Conservation (phyloP, 306 rosid genomes). For the Corylus heterophylla region DNA sequence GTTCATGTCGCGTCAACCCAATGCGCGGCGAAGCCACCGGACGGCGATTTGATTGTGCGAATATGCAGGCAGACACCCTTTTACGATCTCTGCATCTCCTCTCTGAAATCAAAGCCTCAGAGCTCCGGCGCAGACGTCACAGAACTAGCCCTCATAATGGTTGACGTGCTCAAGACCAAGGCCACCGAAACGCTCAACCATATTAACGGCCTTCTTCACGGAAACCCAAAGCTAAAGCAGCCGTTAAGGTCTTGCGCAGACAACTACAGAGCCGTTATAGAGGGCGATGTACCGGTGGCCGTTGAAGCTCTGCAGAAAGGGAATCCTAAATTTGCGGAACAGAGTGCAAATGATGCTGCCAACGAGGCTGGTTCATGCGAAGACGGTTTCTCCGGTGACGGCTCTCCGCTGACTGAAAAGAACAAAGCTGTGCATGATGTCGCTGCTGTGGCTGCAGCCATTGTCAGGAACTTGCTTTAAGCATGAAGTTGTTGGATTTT, state of each 20-base stretch:
- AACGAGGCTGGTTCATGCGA: constrained; percentile 38
- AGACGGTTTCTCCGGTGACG: constrained; percentile 31
- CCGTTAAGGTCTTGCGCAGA: constrained; percentile 30
- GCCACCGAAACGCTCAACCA: constrained; percentile 21
- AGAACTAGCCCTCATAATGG: constrained; percentile 42
- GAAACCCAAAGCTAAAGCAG: not conserved
- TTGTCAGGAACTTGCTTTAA: constrained; percentile 40
- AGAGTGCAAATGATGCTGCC: constrained; percentile 35
- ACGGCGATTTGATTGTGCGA: constrained; percentile 28
- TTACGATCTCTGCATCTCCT: constrained; percentile 26
- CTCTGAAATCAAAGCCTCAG: constrained; percentile 34
- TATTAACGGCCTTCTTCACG: constrained; percentile 11
- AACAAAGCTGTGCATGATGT: constrained; percentile 31
- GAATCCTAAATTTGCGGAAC: constrained; percentile 41
- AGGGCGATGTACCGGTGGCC: constrained; percentile 43
- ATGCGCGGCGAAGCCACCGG: not conserved
- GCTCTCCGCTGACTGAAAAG: constrained; percentile 29
- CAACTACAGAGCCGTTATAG: constrained; percentile 23
- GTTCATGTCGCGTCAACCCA: too few relatives aligned
- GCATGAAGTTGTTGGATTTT: not conserved
- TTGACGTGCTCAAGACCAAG: constrained; percentile 20
- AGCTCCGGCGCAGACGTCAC: constrained; percentile 31
- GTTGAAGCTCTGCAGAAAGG: constrained; percentile 36
- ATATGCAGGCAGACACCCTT: constrained; percentile 55
- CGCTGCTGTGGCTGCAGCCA: constrained; percentile 35